Percentiles rank a stretch among this genome's conserved stretches.
phyloP scores from a whole-genome alignment of 116 monocot genomes.

The Iris pallida region DNA sequence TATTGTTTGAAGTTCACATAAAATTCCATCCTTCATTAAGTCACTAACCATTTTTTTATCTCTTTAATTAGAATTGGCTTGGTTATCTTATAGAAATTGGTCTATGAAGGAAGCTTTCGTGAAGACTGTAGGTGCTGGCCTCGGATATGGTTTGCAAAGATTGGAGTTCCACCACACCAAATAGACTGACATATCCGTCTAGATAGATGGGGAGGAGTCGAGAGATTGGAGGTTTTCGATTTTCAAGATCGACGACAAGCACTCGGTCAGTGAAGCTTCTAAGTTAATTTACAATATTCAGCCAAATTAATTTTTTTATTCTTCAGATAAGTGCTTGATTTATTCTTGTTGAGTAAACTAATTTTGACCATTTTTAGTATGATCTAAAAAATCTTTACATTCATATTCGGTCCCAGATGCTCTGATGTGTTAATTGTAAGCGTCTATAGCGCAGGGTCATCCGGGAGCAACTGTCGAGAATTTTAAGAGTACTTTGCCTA shows the following conservation, averaged over 20 bases:
- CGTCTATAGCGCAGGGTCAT: constrained; percentile 57
- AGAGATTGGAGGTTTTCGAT: constrained; percentile 63
- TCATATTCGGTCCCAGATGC: too few relatives aligned
- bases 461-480: constrained; percentile 26
- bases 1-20: too few relatives aligned
- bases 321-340: background rate
- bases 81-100: constrained; percentile 67
- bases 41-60: background rate
- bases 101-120: constrained; percentile 86
- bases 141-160: constrained; percentile 61
- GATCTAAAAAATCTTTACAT: too few relatives aligned
- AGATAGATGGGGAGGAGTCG: constrained; percentile 58
- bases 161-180: constrained; percentile 62
- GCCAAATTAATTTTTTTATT: too few relatives aligned
- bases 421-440: constrained; percentile 26
- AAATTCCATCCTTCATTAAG: too few relatives aligned
- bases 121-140: constrained; percentile 70
- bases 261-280: constrained; percentile 39
- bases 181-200: constrained; percentile 59
- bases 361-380: constrained; percentile 1
- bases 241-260: constrained; percentile 44
- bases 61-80: background rate
- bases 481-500: constrained; percentile 10
- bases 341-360: background rate
- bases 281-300: background rate